phyloP scores from a whole-genome alignment of 768 basidiomycete species.

The Bullera alba region DNA sequence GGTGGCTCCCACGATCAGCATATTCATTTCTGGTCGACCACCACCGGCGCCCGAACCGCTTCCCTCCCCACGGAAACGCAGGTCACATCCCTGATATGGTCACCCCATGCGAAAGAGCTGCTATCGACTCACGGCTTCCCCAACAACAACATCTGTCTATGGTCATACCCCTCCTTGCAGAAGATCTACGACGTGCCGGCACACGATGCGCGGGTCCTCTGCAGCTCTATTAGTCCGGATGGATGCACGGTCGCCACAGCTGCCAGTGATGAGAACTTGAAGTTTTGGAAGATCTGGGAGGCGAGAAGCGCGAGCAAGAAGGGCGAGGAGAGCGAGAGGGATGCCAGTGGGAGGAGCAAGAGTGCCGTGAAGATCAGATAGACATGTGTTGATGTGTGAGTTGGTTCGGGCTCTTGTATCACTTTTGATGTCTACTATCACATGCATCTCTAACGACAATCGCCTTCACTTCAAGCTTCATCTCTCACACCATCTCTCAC shows the following conservation, averaged over 20 bases:
- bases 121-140: conserved; percentile 92
- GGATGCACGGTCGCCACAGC: conserved; percentile 89
- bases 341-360: conserved; percentile 1
- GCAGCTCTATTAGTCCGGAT: conserved; percentile 73
- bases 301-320: conserved; percentile 34
- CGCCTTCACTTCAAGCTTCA: no score
- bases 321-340: conserved; percentile 15
- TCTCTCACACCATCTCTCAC: no score
- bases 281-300: conserved; percentile 70
- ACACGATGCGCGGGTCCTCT: conserved; percentile 84
- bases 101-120: conserved; percentile 79
- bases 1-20: conserved; percentile 86
- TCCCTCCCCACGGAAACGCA: conserved; percentile 80
- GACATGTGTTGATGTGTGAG: no score
- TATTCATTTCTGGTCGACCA: conserved; percentile 46
- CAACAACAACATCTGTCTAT: conserved; percentile 47
- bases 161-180: conserved; percentile 70
- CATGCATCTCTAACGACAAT: no score
- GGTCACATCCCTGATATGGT: conserved; percentile 83
- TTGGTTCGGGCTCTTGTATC: no score
- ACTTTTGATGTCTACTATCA: no score
- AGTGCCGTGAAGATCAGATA: conserved; percentile 1
- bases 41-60: conserved; percentile 81
- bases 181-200: conserved; percentile 83
- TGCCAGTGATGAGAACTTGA: conserved; percentile 90